Evolutionary conservation across 306 rosid genomes (phyloP).

Genomic region (Castanea crenata): DNA sequence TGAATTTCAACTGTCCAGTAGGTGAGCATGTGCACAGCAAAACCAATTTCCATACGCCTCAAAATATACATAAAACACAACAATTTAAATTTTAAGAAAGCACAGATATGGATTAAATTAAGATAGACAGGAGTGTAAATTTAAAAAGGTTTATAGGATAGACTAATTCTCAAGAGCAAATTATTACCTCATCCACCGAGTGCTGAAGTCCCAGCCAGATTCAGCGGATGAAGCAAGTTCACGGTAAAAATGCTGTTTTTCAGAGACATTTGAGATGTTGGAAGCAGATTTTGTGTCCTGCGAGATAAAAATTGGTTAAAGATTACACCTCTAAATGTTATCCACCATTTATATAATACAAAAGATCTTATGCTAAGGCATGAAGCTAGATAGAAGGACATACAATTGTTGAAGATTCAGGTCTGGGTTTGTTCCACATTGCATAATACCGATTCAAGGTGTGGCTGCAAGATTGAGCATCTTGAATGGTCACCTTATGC

Average conservation of each 20-base stretch:
- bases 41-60: not conserved
- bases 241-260: constrained; percentile 60
- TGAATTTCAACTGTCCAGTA: not conserved
- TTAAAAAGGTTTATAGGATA: not conserved
- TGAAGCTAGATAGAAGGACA: constrained; percentile 20
- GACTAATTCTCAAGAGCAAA: constrained; percentile 2
- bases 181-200: constrained; percentile 89
- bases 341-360: constrained; percentile 16
- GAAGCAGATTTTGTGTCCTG: constrained; percentile 78
- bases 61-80: not conserved
- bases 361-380: constrained; percentile 5
- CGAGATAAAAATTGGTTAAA: constrained; percentile 4
- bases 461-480: constrained; percentile 50
- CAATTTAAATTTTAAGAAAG: not conserved
- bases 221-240: constrained; percentile 80
- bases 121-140: not conserved
- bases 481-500: constrained; percentile 61
- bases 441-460: constrained; percentile 73
- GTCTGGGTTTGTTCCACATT: constrained; percentile 90
- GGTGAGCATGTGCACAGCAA: not conserved
- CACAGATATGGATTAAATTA: not conserved
- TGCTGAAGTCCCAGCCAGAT: constrained; percentile 96
- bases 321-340: constrained; percentile 1
- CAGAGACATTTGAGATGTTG: constrained; percentile 43
- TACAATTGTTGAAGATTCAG: constrained; percentile 70